phyloP scores from a whole-genome alignment of 2,329 filamentous ascomycete species.

The Microdochium trichocladiopsis region DNA sequence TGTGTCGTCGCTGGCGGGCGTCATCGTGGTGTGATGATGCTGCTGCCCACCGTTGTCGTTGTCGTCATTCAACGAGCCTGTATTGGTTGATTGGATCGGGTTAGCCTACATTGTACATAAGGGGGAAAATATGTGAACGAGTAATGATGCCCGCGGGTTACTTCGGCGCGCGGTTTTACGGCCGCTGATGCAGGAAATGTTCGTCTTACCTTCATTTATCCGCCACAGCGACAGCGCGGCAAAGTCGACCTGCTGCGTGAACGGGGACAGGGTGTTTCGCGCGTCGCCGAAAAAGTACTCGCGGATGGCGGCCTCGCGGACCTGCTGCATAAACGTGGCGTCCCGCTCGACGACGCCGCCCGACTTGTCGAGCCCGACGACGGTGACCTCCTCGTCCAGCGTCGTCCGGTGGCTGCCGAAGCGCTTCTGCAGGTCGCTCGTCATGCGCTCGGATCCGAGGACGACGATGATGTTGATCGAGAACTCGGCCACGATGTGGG shows the following conservation, averaged over 20 bases:
- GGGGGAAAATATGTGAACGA: too few species aligned
- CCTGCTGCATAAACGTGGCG: conserved; percentile 63
- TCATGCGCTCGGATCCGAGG: conserved; percentile 70
- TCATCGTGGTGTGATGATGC: conserved; percentile 4
- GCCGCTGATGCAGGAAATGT: too few species aligned
- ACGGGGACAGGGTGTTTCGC: conserved; percentile 72
- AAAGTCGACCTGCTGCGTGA: conserved; percentile 80
- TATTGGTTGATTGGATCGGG: too few species aligned
- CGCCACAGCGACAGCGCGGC: conserved; percentile 67
- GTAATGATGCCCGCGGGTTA: too few species aligned
- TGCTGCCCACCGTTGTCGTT: conserved; percentile 1
- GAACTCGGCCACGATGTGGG: conserved; percentile 61
- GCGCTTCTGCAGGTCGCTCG: conserved; percentile 65
- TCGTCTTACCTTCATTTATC: conserved; percentile 51
- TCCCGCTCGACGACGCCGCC: conserved; percentile 78
- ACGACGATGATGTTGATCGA: conserved; percentile 73
- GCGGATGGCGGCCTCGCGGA: conserved; percentile 70
- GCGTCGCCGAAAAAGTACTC: conserved; percentile 91
- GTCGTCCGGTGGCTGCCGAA: conserved; percentile 52
- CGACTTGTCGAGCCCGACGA: conserved; percentile 77
- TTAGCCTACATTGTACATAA: too few species aligned
- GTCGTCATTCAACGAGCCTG: conserved; percentile 6
- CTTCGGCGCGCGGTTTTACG: too few species aligned
- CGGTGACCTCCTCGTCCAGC: conserved; percentile 60
- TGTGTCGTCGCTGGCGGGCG: conserved; percentile 7